Conservation (phyloP, 2,329 filamentous ascomycete genomes). For the Fusarium xyrophilum region DNA sequence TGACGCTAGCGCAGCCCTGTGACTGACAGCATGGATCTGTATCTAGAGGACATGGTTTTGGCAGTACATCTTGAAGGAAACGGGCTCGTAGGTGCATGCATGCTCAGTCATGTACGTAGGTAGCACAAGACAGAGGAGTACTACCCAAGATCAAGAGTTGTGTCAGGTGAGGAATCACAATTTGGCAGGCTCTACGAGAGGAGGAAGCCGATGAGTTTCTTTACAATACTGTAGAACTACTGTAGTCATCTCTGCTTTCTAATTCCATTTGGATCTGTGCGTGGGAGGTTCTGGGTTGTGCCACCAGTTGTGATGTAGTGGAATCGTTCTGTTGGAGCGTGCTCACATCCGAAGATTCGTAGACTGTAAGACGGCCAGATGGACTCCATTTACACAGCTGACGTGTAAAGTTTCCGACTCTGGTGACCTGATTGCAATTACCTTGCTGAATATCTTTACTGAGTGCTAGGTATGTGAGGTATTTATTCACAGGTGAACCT, state of each 20-base stretch:
- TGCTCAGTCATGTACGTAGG: fast-evolving
- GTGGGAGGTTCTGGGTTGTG: too few species aligned
- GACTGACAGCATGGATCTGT: not conserved
- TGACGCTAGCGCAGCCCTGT: too few species aligned
- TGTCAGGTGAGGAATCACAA: fast-evolving
- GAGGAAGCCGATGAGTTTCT: too few species aligned
- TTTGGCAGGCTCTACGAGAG: fast-evolving
- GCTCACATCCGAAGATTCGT: not conserved
- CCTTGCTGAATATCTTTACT: too few species aligned
- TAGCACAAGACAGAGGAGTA: not conserved
- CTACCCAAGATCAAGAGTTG: fast-evolving
- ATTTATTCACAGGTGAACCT: fast-evolving
- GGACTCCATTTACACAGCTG: fast-evolving
- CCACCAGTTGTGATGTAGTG: fast-evolving
- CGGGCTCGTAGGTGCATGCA: fast-evolving
- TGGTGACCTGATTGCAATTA: fast-evolving
- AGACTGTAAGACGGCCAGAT: fast-evolving
- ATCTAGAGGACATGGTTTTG: fast-evolving
- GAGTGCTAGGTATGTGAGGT: fast-evolving
- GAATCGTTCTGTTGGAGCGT: too few species aligned
- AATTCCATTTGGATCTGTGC: not conserved
- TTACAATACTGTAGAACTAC: fast-evolving
- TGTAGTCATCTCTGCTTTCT: fast-evolving
- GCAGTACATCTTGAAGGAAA: fast-evolving
- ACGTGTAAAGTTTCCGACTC: fast-evolving